Percentiles rank a stretch among this genome's conserved stretches.
Evolutionary conservation across 192 early-diverging fungal genomes (phyloP).

Genomic region (Podila clonocystis): DNA sequence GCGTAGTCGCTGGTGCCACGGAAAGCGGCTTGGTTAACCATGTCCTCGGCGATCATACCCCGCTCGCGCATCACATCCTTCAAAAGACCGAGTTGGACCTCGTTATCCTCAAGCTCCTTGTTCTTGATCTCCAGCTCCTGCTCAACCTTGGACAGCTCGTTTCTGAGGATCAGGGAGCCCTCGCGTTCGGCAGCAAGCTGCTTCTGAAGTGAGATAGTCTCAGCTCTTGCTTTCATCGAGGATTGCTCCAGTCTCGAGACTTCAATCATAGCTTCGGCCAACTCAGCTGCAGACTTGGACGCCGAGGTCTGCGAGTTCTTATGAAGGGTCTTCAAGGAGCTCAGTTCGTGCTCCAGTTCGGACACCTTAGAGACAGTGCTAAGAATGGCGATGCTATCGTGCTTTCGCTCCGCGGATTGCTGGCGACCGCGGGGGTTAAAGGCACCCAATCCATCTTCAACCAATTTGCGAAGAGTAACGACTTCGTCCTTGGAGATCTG

Average conservation of each 20-base stretch:
- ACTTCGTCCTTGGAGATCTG: conserved; percentile 55
- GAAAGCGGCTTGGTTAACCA: conserved; percentile 26
- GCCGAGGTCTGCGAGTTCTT: conserved; percentile 38
- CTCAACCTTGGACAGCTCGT: conserved; percentile 53
- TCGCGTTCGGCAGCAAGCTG: conserved; percentile 55
- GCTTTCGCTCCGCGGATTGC: conserved; percentile 29
- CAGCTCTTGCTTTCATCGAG: conserved; percentile 55
- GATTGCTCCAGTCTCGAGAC: conserved; percentile 57
- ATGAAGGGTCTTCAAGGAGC: conserved; percentile 35
- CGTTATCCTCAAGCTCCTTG: conserved; percentile 60
- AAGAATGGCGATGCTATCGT: conserved; percentile 46
- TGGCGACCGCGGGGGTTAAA: conserved; percentile 33
- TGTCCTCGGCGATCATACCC: conserved; percentile 55
- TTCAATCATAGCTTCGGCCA: conserved; percentile 57
- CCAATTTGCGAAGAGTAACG: conserved; percentile 49
- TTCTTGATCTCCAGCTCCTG: conserved; percentile 46
- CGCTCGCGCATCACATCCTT: conserved; percentile 59
- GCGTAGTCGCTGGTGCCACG: conserved; percentile 33
- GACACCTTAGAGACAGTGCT: conserved; percentile 48
- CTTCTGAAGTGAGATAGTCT: conserved; percentile 51
- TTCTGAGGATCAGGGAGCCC: conserved; percentile 1
- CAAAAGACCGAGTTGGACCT: conserved; percentile 62
- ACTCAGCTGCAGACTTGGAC: conserved; percentile 39
- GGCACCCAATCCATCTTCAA: conserved; percentile 55
- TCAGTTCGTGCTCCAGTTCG: conserved; percentile 53